A percentile compares a stretch with the other conserved stretches of the same genome.
Evolutionary conservation across 2,329 filamentous ascomycete species (phyloP).

Genomic region (Talaromyces albobiverticillius): DNA sequence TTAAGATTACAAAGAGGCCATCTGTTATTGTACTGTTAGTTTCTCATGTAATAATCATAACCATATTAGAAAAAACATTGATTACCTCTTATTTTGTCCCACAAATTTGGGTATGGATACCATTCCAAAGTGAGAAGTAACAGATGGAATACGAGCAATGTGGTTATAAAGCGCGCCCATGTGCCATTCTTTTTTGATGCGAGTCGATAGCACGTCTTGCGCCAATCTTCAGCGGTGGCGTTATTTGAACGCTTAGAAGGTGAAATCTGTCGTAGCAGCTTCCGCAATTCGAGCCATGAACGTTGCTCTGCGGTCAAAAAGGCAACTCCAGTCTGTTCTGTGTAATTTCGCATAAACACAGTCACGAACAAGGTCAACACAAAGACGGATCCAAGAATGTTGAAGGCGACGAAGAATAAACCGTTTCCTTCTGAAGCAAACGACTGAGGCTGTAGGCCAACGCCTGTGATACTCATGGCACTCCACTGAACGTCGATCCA

Average conservation of each 20-base stretch:
- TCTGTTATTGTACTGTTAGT: slow-evolving; percentile 42
- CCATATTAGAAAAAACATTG: neutral
- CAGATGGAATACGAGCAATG: slow-evolving; percentile 76
- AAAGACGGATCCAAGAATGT: slow-evolving; percentile 92
- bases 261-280: slow-evolving; percentile 86
- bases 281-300: slow-evolving; percentile 93
- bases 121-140: slow-evolving; percentile 81
- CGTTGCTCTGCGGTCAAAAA: slow-evolving; percentile 94
- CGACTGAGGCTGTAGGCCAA: slow-evolving; percentile 67
- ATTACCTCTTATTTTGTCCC: slow-evolving; percentile 64
- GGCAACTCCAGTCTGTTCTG: slow-evolving; percentile 94
- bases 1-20: slow-evolving; percentile 75
- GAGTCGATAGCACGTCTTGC: slow-evolving; percentile 90
- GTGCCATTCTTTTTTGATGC: slow-evolving; percentile 90
- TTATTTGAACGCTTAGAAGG: slow-evolving; percentile 88
- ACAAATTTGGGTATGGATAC: slow-evolving; percentile 68
- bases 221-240: slow-evolving; percentile 73
- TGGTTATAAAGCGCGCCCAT: slow-evolving; percentile 83
- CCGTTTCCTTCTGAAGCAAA: slow-evolving; percentile 78
- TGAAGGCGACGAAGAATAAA: slow-evolving; percentile 94
- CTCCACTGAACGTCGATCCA: slow-evolving; percentile 93
- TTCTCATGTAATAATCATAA: neutral
- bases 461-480: slow-evolving; percentile 76
- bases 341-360: slow-evolving; percentile 99
- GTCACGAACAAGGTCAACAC: slow-evolving; percentile 96